Base-by-base conservation (phyloP, 1,284 basidiomycete species). In the Ustilago vetiveriae region DNA sequence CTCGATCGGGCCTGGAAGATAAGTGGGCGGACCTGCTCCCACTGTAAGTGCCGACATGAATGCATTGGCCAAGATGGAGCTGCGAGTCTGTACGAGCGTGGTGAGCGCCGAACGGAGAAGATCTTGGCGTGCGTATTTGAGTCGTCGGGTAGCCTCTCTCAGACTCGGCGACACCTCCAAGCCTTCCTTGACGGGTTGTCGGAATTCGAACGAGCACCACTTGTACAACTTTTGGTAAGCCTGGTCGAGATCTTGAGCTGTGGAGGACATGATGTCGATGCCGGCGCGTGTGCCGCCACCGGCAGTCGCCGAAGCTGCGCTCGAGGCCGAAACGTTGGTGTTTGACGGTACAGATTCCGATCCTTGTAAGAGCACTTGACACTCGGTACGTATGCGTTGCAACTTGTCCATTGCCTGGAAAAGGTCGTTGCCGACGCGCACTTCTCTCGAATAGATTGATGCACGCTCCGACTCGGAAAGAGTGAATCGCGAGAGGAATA, bases 1-100 rank as follows among this genome's bases (percentile, higher is more conserved):
- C 82, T 98, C 95, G 68, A 98, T 98, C 0, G 95, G 94, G 3
- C 94, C 88, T 0, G 94, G 92, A 2, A 93, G 85, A 23, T 92
- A 92, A 30, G 89, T 89, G 0, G 92, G 92, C 0, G 78, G 66
- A 17, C 58, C 60, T 1, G 92, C 92, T 13, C 95, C 94, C 10
- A 91, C 87, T 0, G 93, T 97, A 16, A 98, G 85, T 0, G 94
- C 94, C 10, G 90, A 87, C 46, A 93, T 86, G 84, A 98, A 98
- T 2, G 89, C 85, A 24, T 87, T 86, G 4, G 93, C 87, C 1
- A 97, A 85, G 1, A 91, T 89, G 0, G 88, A 84, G 78, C 92
- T 90, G 14, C 94, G 89, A 0, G 91, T 92, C 66, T 91, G 87
- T 0, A 91, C 90, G 22, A 98, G 88, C 33, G 88, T 85, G 0